Evolutionary conservation across 2,329 filamentous ascomycete species (phyloP).

Genomic region (Pestalotiopsis sp.): DNA sequence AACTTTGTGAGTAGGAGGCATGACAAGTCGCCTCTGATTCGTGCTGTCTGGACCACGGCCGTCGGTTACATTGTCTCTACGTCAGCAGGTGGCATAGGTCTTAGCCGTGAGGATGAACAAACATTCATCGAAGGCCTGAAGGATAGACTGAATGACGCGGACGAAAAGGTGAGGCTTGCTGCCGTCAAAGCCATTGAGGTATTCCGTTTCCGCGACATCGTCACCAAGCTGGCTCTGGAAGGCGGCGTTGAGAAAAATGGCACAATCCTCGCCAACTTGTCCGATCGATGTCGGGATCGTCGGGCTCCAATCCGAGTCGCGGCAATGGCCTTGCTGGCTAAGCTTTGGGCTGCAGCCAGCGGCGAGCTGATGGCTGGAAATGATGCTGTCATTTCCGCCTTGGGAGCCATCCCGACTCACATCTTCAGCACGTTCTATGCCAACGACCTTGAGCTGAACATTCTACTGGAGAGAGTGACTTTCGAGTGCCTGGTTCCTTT

Average conservation of each 20-base stretch:
- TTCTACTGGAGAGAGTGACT: constrained; percentile 80
- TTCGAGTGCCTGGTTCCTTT: constrained; percentile 90
- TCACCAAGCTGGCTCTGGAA: constrained; percentile 77
- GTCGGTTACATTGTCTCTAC: constrained; percentile 88
- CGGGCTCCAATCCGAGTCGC: constrained; percentile 80
- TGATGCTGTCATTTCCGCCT: constrained; percentile 72
- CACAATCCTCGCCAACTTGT: constrained; percentile 79
- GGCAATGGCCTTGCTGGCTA: constrained; percentile 81
- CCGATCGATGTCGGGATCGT: constrained; percentile 86
- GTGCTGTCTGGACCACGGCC: constrained; percentile 83
- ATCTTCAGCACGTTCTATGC: constrained; percentile 89
- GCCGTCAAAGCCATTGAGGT: constrained; percentile 83
- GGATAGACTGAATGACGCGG: constrained; percentile 82
- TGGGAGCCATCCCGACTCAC: constrained; percentile 80
- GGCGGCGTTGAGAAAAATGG: constrained; percentile 76
- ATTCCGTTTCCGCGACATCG: constrained; percentile 79
- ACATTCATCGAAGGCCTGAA: constrained; percentile 73
- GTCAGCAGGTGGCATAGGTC: constrained; percentile 84
- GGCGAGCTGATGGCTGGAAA: constrained; percentile 85
- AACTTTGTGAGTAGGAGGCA: constrained; percentile 83
- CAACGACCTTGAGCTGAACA: constrained; percentile 84
- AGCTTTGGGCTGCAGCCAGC: constrained; percentile 90
- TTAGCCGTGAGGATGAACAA: constrained; percentile 81
- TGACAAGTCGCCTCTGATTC: constrained; percentile 82
- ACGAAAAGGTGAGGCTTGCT: constrained; percentile 88